A percentile compares a stretch with the other conserved stretches of the same genome.
phyloP scores from a whole-genome alignment of 1,284 basidiomycete species.

The Rhodotorula glutinis region DNA sequence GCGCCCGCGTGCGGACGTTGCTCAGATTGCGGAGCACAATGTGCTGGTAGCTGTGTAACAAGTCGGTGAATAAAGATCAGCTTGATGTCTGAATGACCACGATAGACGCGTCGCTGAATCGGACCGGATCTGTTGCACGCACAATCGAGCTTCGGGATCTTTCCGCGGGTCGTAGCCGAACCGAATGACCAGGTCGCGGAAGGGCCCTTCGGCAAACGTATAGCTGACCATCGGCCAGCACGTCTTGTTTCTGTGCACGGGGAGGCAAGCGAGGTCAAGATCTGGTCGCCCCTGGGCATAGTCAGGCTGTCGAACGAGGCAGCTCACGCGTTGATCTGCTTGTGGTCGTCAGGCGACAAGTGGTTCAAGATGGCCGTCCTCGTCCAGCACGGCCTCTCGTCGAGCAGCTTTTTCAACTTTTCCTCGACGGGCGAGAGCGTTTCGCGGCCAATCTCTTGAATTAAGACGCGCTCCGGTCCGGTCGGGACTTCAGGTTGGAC shows the following conservation, averaged over 20 bases:
- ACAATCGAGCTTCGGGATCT: conserved; percentile 71
- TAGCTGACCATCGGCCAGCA: conserved; percentile 59
- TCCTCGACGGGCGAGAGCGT: conserved; percentile 46
- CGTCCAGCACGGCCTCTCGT: conserved; percentile 82
- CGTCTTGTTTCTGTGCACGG: conserved; percentile 49
- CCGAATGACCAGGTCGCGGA: conserved; percentile 81
- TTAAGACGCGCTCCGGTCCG: conserved; percentile 12
- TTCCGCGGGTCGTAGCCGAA: conserved; percentile 85
- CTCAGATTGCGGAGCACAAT: conserved; percentile 38
- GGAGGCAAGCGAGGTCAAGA: neutral
- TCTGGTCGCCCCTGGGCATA: too few species aligned
- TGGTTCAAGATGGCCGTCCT: conserved; percentile 78
- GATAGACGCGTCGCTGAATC: too few species aligned
- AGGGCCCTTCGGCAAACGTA: conserved; percentile 88
- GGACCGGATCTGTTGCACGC: conserved; percentile 30
- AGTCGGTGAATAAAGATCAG: neutral
- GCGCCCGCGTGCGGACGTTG: conserved; percentile 35
- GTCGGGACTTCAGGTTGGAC: conserved; percentile 57
- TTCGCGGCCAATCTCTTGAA: conserved; percentile 14
- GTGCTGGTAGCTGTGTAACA: conserved; percentile 43
- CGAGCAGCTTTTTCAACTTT: conserved; percentile 58
- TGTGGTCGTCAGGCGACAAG: conserved; percentile 63
- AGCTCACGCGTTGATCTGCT: conserved; percentile 67
- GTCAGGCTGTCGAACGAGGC: too few species aligned
- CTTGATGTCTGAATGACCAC: too few species aligned